A percentile compares a stretch with the other conserved stretches of the same genome.
Conservation (phyloP, 139 green algal species). For the Tetradesmus obliquus region DNA sequence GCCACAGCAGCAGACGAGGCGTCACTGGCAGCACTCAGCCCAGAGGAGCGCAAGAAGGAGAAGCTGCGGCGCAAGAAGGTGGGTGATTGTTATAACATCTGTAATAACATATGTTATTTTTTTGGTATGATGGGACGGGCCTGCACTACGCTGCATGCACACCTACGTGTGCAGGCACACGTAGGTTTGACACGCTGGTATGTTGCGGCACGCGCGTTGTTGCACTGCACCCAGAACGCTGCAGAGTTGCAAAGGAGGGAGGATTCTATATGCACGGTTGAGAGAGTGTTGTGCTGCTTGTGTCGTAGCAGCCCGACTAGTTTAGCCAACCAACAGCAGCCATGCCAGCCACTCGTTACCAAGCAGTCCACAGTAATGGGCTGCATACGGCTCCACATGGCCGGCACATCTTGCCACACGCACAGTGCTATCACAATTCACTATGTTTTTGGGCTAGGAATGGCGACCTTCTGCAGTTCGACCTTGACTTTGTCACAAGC, state of each 20-base stretch:
- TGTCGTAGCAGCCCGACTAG: neutral
- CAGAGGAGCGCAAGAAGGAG: slow-evolving; percentile 84
- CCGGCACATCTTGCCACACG: neutral
- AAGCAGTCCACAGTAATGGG: neutral
- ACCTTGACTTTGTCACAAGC: too few relatives aligned
- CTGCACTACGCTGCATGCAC: too few relatives aligned
- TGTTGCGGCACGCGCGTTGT: too few relatives aligned
- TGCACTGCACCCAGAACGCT: too few relatives aligned
- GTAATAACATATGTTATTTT: neutral
- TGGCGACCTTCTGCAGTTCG: too few relatives aligned
- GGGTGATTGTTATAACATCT: slow-evolving; percentile 56
- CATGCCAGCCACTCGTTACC: neutral
- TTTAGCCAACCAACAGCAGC: neutral
- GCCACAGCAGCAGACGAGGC: slow-evolving; percentile 66
- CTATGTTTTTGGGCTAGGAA: too few relatives aligned
- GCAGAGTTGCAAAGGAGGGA: neutral
- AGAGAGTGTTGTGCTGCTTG: neutral
- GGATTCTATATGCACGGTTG: neutral
- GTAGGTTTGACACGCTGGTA: too few relatives aligned
- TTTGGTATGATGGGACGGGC: too few relatives aligned
- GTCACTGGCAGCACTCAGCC: slow-evolving; percentile 70
- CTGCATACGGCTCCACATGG: neutral
- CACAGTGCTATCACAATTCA: too few relatives aligned
- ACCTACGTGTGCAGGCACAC: too few relatives aligned
- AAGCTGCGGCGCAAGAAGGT: slow-evolving; percentile 78